Conservation (phyloP, 2,329 filamentous ascomycete species). For the Hypoxylon sp. region DNA sequence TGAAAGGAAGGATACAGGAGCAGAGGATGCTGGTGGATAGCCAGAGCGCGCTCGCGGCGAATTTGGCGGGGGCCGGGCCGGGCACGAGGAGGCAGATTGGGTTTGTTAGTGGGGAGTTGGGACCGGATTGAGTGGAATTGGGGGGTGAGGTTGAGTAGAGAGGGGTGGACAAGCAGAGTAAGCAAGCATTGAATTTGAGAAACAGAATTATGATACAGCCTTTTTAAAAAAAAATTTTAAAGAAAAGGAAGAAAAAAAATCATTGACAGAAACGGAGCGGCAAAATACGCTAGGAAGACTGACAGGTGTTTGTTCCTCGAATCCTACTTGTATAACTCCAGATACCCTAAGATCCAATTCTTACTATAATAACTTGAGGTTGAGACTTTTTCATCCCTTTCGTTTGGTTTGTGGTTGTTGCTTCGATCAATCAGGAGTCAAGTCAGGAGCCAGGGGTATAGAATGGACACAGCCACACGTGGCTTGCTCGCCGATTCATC, state of each 20-base stretch:
- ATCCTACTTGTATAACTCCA: too few species aligned
- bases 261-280: too few species aligned
- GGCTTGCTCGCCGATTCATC: too few species aligned
- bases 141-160: neutral
- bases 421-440: too few species aligned
- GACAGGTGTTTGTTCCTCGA: too few species aligned
- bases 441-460: too few species aligned
- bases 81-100: conserved; percentile 64
- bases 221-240: too few species aligned
- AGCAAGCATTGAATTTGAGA: neutral
- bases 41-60: conserved; percentile 55
- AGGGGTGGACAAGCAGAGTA: neutral
- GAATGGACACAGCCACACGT: neutral
- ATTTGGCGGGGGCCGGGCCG: conserved; percentile 51
- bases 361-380: too few species aligned
- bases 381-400: too few species aligned
- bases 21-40: conserved; percentile 64
- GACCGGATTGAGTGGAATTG: conserved; percentile 34
- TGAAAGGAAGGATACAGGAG: conserved; percentile 60
- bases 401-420: too few species aligned
- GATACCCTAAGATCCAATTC: too few species aligned
- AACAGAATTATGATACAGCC: neutral
- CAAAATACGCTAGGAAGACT: too few species aligned
- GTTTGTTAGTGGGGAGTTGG: conserved; percentile 65
- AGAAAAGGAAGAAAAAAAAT: neutral